These are phyloP conservation scores for Nigrospora oryzae DNA, from an alignment of 2,329 filamentous ascomycete species.

Conservation along the genomic window DNA sequence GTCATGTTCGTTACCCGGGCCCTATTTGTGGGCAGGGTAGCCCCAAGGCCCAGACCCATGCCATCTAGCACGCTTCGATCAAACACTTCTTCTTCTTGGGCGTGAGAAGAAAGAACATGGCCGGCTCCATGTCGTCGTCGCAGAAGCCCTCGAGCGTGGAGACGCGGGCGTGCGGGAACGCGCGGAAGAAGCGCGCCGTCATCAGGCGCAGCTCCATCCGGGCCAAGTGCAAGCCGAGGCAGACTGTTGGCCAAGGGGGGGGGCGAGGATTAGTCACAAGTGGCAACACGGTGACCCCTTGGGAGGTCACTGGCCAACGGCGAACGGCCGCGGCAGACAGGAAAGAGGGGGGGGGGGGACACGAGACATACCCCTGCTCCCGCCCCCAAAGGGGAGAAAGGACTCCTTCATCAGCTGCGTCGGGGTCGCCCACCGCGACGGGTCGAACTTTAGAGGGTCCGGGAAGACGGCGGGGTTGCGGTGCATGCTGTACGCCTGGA, in stretches of 20 bases:
- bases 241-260: too few species aligned
- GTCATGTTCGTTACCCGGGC: too few species aligned
- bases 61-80: constrained; percentile 7
- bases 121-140: constrained; percentile 19
- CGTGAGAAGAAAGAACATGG: constrained; percentile 17
- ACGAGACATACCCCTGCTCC: background rate
- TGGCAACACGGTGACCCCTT: too few species aligned
- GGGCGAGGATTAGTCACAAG: too few species aligned
- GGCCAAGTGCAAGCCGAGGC: constrained; percentile 40
- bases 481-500: constrained; percentile 39
- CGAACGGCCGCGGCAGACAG: too few species aligned
- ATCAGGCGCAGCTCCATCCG: constrained; percentile 42
- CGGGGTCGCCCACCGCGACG: background rate
- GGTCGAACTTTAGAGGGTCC: constrained; percentile 21
- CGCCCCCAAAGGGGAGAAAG: background rate
- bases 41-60: too few species aligned
- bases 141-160: constrained; percentile 18
- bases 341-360: background rate
- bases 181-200: constrained; percentile 36
- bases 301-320: too few species aligned
- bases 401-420: background rate
- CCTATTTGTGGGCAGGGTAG: too few species aligned
- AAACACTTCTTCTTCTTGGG: constrained; percentile 19
- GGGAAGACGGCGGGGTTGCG: constrained; percentile 29
- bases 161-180: constrained; percentile 17